Evolutionary conservation across 345 rosid genomes (phyloP).

Genomic region (Raphanus sativus): DNA sequence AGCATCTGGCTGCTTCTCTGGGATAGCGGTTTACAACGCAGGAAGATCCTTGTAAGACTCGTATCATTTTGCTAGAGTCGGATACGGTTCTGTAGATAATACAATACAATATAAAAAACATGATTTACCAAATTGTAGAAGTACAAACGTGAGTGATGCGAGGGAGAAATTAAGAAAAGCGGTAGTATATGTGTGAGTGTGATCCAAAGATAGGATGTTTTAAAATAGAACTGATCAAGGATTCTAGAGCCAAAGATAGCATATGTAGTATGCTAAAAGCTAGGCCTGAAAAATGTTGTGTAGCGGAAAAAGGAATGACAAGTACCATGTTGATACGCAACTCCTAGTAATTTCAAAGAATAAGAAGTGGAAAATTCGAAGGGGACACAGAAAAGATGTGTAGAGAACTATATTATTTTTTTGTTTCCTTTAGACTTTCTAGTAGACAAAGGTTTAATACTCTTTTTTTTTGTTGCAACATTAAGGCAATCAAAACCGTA

Average conservation of each 20-base stretch:
- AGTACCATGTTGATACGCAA: no score
- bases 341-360: no score
- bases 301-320: not conserved
- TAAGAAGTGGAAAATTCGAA: no score
- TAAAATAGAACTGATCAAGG: not conserved
- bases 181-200: not conserved
- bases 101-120: not conserved
- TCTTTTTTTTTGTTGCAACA: no score
- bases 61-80: constrained; percentile 55
- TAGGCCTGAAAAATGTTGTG: not conserved
- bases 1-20: constrained; percentile 48
- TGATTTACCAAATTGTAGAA: not conserved
- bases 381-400: no score
- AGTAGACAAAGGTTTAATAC: no score
- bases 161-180: not conserved
- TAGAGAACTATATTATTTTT: no score
- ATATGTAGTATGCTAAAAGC: not conserved
- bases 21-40: constrained; percentile 39
- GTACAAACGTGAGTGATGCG: not conserved
- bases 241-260: no score
- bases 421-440: no score
- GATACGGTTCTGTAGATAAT: constrained; percentile 50
- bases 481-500: no score
- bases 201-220: not conserved
- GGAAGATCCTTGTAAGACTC: constrained; percentile 59